Base-by-base conservation (phyloP, 345 rosid genomes). In the Excoecaria cochinchinensis region DNA sequence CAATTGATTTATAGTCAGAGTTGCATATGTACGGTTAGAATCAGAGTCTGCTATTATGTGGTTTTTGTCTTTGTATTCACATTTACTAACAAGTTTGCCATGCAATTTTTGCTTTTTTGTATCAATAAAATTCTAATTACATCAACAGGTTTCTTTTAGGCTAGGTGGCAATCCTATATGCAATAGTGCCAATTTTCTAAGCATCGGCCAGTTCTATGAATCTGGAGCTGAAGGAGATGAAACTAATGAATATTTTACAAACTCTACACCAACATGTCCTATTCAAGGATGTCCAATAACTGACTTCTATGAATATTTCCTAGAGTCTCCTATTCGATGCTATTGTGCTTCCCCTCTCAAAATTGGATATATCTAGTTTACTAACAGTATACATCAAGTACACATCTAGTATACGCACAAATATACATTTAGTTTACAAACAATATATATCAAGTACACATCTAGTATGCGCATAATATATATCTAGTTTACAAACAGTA, bases 81-180 rank as follows among this genome's bases (percentile, higher is more conserved):
- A 31, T 31, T 2, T 31, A 31, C 31, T 31, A 31, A 31, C 31
- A 31, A 31, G 31, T 69, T 24, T 69, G 58, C 63, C 4, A 11
- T 19, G 61, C 3, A 24, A 51, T 24, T 21, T 66, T 74, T 2
- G 42, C 39, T 66, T 46, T 44, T 62, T 74, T 70, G 73, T 10
- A 36, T 59, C 67, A 39, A 51, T 70, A 51, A 69, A 64, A 53
- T 69, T 53, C 77, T 85, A 56, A 82, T 69, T 71, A 76, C 65
- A 61, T 65, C 69, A 69, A 83, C 82, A 77, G 71, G 82, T 80
- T 53, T 57, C 83, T 63, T 86, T 67, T 80, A 94, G 97, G 86
- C 93, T 94, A 73, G 86, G 75, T 69, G 98, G 93, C 81, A 94
- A 94, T 84, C 98, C 93, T 42, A 80, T 92, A 59, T 92, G 96